A percentile compares a stretch with the other conserved stretches of the same genome.
Evolutionary conservation across 2,329 filamentous ascomycete species (phyloP).

Genomic region (Pseudogymnoascus sp.): DNA sequence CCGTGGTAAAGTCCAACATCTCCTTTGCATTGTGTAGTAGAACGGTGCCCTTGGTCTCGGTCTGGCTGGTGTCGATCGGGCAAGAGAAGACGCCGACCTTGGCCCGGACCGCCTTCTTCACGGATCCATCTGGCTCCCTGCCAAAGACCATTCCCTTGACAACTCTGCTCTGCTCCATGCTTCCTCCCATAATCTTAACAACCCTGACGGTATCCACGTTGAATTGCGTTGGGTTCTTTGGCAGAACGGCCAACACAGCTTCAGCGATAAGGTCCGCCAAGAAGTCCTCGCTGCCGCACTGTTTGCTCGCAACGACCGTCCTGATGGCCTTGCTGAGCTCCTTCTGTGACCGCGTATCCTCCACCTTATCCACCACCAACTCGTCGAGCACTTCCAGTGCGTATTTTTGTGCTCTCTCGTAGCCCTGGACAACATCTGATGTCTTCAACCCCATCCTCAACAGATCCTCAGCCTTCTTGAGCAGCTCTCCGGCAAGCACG

Average conservation of each 20-base stretch:
- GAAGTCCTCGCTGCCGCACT: constrained; percentile 85
- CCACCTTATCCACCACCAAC: constrained; percentile 82
- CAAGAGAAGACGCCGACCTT: constrained; percentile 97
- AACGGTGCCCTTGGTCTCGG: constrained; percentile 97
- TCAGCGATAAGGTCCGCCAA: constrained; percentile 82
- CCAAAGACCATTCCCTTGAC: constrained; percentile 98
- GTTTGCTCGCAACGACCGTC: constrained; percentile 94
- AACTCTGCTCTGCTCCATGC: constrained; percentile 85
- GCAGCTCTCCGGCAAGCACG: constrained; percentile 83
- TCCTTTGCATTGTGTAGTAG: constrained; percentile 95
- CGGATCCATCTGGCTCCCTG: constrained; percentile 80
- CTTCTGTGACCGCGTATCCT: constrained; percentile 67
- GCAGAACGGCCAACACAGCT: constrained; percentile 74
- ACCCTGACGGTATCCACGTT: constrained; percentile 98
- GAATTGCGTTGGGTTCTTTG: constrained; percentile 92
- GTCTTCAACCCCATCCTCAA: constrained; percentile 95
- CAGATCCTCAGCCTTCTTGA: constrained; percentile 95
- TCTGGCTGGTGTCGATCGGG: constrained; percentile 89
- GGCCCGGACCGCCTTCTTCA: constrained; percentile 87
- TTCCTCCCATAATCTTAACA: constrained; percentile 99
- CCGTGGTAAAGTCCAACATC: constrained; percentile 97
- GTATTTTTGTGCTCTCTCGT: constrained; percentile 88
- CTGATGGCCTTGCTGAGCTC: constrained; percentile 92
- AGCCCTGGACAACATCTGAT: constrained; percentile 92
- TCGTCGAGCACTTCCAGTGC: constrained; percentile 80